Base-by-base conservation (phyloP, 495 filamentous ascomycete species). In the Lasiosphaeria hispida region DNA sequence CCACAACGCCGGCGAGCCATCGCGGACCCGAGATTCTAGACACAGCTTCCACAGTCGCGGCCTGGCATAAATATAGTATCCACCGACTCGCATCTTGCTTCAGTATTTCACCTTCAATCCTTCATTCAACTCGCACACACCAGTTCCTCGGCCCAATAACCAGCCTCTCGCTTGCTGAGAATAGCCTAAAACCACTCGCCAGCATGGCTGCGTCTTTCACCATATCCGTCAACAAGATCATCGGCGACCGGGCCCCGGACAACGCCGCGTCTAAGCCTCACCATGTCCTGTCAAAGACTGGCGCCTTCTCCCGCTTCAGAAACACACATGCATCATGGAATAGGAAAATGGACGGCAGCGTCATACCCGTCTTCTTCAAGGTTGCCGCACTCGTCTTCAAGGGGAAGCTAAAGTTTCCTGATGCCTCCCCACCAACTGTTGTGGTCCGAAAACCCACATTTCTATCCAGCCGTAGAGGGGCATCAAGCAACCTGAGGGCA, bases 401-500 rank as follows among this genome's bases (percentile, higher is more conserved):
- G 23, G 23, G 23, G 23, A 30, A 30, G 23, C 23, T 30, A 5
- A 30, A 30, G 23, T 30, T 30, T 30, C 23, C 23, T 30, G 23
- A 30, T 5, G 23, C 51, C 11, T 7, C 19, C 15, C 39, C 51
- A 0, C 15, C 38, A 10, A 42, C 51, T 6, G 40, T 54, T 14
- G n/a, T 37, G 3, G 51, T 54, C 2, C 51, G 51, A 55, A 81
- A 81, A 57, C 91, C 92, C 3, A 71, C 77, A 23, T 95, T 96
- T 68, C 81, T 91, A 19, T 73, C 82, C 1, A 77, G 71, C 39
- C 84, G 78, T 61, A 69, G 74, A 10, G 70, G 74, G 10, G 70
- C 71, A 19, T 83, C 85, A 4, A 63, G 60, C 2, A 13, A 50
- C 10, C 83, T 98, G 9, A 85, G 92, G 14, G 91, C 93, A 44